A percentile compares a stretch with the other conserved stretches of the same genome.
phyloP scores from a whole-genome alignment of 148 eudicot species.

The Linanthus parryae region DNA sequence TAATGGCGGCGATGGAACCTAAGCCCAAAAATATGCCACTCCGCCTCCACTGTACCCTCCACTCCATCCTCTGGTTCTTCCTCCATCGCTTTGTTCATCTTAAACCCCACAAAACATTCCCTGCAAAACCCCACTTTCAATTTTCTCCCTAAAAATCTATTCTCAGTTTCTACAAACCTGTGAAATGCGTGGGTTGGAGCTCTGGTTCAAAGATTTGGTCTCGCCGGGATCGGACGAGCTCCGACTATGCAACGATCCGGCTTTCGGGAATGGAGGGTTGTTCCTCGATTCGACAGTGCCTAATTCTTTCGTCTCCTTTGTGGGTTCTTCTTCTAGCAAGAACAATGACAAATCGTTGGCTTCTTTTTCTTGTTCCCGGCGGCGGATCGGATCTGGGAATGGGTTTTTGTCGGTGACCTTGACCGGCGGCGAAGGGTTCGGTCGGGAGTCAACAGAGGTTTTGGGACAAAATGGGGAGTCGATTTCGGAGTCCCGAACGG shows the following conservation, averaged over 20 bases:
- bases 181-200: constrained; percentile 19
- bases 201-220: constrained; percentile 12
- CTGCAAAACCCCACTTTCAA: too few relatives aligned
- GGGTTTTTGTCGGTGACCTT: constrained; percentile 63
- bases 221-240: background rate
- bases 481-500: constrained; percentile 24
- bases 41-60: background rate
- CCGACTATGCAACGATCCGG: background rate
- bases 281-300: constrained; percentile 16
- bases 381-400: background rate
- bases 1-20: constrained; percentile 1
- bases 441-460: constrained; percentile 21
- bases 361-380: background rate
- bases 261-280: constrained; percentile 7
- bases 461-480: constrained; percentile 35
- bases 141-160: background rate
- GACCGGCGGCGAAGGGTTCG: constrained; percentile 34
- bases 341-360: background rate
- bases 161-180: background rate
- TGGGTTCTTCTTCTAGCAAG: background rate
- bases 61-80: background rate
- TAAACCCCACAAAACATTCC: background rate
- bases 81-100: background rate
- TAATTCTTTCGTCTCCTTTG: constrained; percentile 10
- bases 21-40: background rate